Conservation (phyloP, 2,329 filamentous ascomycete genomes). For the Macrophomina phaseolina region DNA sequence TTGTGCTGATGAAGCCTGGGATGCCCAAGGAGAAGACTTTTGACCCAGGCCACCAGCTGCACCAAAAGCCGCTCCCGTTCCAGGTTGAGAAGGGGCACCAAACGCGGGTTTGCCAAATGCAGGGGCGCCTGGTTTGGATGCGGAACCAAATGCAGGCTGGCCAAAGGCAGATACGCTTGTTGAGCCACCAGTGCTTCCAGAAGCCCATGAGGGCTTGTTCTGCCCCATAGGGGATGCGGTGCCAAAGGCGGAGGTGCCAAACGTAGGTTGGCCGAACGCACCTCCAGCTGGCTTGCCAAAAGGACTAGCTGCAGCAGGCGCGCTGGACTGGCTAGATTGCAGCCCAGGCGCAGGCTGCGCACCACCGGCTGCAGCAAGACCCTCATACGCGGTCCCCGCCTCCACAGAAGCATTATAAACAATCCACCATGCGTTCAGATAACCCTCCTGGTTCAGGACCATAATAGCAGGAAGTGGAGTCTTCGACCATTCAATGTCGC, state of each 20-base stretch:
- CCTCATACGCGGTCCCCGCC: slow-evolving; percentile 73
- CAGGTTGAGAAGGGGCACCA: slow-evolving; percentile 34
- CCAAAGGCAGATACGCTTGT: slow-evolving; percentile 34
- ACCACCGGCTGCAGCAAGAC: slow-evolving; percentile 61
- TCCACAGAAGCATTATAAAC: slow-evolving; percentile 87
- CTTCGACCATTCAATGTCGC: slow-evolving; percentile 74
- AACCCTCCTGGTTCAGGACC: slow-evolving; percentile 85
- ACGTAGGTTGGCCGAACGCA: slow-evolving; percentile 38
- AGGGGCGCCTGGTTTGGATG: slow-evolving; percentile 29
- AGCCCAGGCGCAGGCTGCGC: slow-evolving; percentile 23
- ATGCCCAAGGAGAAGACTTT: slow-evolving; percentile 32
- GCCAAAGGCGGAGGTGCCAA: slow-evolving; percentile 33
- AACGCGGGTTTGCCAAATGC: slow-evolving; percentile 31
- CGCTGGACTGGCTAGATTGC: slow-evolving; percentile 32
- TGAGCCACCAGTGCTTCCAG: slow-evolving; percentile 19
- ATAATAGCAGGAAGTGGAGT: slow-evolving; percentile 83
- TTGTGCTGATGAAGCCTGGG: slow-evolving; percentile 21
- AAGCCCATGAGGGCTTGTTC: slow-evolving; percentile 15
- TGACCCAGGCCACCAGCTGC: slow-evolving; percentile 33
- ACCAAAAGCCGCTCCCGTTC: slow-evolving; percentile 29
- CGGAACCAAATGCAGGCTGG: slow-evolving; percentile 35
- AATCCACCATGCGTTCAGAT: slow-evolving; percentile 88
- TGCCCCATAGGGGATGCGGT: slow-evolving; percentile 12
- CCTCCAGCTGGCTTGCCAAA: slow-evolving; percentile 33
- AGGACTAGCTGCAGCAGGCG: slow-evolving; percentile 29